Evolutionary conservation across 2,329 filamentous ascomycete genomes (phyloP).

Genomic region (Fusarium dimerum): DNA sequence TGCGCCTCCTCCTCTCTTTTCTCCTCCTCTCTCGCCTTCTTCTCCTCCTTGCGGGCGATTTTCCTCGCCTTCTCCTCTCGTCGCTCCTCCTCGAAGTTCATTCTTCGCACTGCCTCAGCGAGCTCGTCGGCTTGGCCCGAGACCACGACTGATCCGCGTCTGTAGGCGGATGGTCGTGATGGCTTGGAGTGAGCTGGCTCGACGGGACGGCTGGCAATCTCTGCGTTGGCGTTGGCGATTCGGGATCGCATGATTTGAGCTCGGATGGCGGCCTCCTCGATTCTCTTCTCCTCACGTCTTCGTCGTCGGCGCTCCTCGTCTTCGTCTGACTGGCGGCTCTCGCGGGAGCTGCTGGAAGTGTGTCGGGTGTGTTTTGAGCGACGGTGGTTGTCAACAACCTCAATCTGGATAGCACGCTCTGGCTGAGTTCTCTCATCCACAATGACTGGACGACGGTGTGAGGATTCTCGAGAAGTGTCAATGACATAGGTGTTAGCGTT

Average conservation of each 20-base stretch:
- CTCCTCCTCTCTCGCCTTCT: constrained; percentile 29
- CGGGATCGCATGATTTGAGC: constrained; percentile 30
- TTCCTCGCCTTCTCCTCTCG: constrained; percentile 34
- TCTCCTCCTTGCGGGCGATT: constrained; percentile 24
- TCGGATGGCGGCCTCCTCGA: constrained; percentile 30
- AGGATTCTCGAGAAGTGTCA: constrained; percentile 25
- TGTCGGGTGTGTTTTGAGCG: constrained; percentile 38
- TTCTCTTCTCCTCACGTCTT: constrained; percentile 29
- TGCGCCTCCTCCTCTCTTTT: constrained; percentile 41
- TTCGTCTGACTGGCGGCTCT: constrained; percentile 34
- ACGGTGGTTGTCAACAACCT: constrained; percentile 36
- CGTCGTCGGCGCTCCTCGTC: constrained; percentile 29
- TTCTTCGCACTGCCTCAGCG: constrained; percentile 32
- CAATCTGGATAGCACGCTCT: constrained; percentile 37
- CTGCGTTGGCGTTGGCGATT: constrained; percentile 44
- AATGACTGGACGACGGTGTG: constrained; percentile 37
- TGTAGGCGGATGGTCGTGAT: constrained; percentile 24
- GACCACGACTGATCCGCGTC: constrained; percentile 26
- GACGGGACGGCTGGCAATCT: constrained; percentile 41
- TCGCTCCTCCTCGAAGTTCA: constrained; percentile 35
- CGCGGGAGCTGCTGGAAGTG: constrained; percentile 38
- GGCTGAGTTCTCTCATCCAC: constrained; percentile 38
- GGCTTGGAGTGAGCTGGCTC: constrained; percentile 31
- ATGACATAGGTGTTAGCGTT: constrained; percentile 28
- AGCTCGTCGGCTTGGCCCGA: constrained; percentile 35